Percentiles rank a stretch among this genome's conserved stretches.
Conservation (phyloP, 306 rosid genomes). For the Echinosophora koreensis region DNA sequence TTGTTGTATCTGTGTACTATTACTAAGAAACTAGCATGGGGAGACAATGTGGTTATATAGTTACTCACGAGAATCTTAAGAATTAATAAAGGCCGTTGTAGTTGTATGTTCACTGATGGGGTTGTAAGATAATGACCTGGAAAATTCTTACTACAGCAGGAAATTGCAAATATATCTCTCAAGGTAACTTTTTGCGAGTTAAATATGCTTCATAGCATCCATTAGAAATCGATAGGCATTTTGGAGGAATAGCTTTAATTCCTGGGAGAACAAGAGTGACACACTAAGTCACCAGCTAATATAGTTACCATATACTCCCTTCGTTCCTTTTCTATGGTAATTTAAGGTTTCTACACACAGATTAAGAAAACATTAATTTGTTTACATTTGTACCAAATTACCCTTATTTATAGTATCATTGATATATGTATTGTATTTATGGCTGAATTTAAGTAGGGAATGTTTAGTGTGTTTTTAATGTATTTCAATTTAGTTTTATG, state of each 20-base stretch:
- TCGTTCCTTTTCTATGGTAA: no score
- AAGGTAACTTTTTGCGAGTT: neutral
- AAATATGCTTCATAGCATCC: constrained; percentile 4
- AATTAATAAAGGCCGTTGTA: neutral
- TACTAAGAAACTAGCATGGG: neutral
- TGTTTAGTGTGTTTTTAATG: no score
- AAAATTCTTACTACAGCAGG: neutral
- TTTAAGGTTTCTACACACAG: no score
- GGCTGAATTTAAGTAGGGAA: no score
- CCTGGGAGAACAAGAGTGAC: neutral
- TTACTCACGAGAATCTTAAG: neutral
- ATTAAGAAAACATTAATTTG: no score
- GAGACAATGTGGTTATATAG: neutral
- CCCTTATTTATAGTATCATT: no score
- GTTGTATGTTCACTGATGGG: constrained; percentile 13
- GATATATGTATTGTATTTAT: no score
- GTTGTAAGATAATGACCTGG: neutral
- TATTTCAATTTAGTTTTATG: no score
- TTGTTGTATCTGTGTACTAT: neutral
- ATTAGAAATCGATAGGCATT: neutral
- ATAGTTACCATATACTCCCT: neutral
- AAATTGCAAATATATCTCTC: constrained; percentile 6
- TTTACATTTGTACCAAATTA: no score
- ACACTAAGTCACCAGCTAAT: neutral
- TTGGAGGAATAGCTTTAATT: neutral